Evolutionary conservation across 257 asterid genomes (phyloP), one percentile per base, ranked within the genome.

Genomic region (Capsicum chinense): DNA sequence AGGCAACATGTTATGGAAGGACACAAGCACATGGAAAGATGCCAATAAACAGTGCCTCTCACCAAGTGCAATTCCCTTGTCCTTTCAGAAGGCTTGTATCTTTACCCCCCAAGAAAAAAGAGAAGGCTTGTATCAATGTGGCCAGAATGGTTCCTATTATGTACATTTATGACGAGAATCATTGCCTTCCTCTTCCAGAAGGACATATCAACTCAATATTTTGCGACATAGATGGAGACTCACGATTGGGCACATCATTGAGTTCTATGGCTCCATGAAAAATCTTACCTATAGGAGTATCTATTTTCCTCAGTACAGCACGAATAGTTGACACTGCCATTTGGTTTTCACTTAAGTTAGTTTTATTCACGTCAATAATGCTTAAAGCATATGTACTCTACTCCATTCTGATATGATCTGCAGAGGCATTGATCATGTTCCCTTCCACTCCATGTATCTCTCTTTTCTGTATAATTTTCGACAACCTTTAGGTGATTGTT

Each of bases 111-210:
- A 26, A 26, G 26, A 26, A 26, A 26, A 26, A 26, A 26, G 33
- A 57, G 44, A 82, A 58, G 82, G 89, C 88, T 19, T 69, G 88
- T 15, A 84, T 90, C 3, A 88, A 88, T 26, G 64, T 81, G 12
- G 91, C 94, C 0, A 84, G 87, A 21, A 79, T 88, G 92, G 87
- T 92, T 21, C 91, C 90, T 21, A 60, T 84, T 14, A 89, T 89
- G 91, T 87, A 89, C 50, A 64, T 62, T 44, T 84, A 89, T 48
- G 81, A 84, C n/a, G 83, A 67, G 16, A 54, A 84, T 11, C 84
- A 79, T 2, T 13, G 44, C 7, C 90, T 87, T 4, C 89, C 86
- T 9, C 11, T 71, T 1, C 88, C 87, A 2, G 87, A 89, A 21
- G 15, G 39, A 42, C 76, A 56, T 69, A 59, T 89, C 56, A 63